Base-by-base conservation (phyloP, 352 stramenopile genomes). In the Globisporangium mamillatum region DNA sequence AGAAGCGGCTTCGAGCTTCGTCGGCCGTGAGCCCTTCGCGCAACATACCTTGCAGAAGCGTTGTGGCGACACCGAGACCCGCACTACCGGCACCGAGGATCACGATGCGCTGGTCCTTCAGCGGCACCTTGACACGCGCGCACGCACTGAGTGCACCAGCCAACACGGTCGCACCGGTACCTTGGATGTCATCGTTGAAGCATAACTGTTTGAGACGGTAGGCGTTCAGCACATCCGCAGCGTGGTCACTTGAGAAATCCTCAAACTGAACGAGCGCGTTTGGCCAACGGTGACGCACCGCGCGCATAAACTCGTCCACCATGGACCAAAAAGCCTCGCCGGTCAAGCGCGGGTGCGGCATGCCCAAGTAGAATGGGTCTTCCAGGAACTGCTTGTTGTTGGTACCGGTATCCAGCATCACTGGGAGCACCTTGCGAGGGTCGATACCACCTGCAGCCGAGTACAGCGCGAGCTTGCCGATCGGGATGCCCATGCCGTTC, bases 181-280 rank as follows among this genome's bases (percentile, higher is more conserved):
- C 97, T 73, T 99, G 97, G 72, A 99, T 99, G 75, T 99, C 97
- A 82, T 99, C 97, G 76, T 99, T 99, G 75, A 98, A 98, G 73
- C 93, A 98, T 34, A 98, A 76, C 68, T 98, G 87, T 67, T 97
- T 90, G 24, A 98, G 64, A n/a, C 95, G 86, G 77, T 99, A 99
- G 20, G 95, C 95, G 63, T 98, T 95, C 41, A 99, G 73, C 29
- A 99, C 82, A 44, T 93, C 84, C 3, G 89, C 84, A n/a, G 91
- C 91, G 68, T 94, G 81, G 66, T 93, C 84, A 60, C 86, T 97
- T 10, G 88, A 92, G 69, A 99, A 99, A 81, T 99, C 97, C 75
- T 99, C 97, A 75, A 98, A 99, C 76, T 99, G 96, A 14, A 99
- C 91, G 4, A 99, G 75, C 32, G 95, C 93, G 70, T 97, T 92